Base-by-base conservation (phyloP, 768 basidiomycete genomes). In the Calvatia gigantea region DNA sequence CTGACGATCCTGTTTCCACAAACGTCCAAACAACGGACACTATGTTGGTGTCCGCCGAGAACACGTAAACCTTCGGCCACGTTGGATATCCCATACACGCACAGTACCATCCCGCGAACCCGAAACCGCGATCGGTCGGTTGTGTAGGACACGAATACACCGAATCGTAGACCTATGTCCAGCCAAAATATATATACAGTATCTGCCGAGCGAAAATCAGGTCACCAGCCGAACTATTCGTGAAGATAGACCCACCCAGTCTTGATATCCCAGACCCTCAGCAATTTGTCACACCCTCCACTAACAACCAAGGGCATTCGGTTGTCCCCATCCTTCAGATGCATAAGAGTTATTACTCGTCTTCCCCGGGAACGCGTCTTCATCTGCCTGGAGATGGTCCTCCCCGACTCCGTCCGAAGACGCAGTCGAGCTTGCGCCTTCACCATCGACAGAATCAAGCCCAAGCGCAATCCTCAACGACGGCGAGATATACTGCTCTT, bases 91-190 rank as follows among this genome's bases (percentile, higher is more conserved):
- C 96, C 96, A 99, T 0, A 97, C 91, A 1, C 93, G 79, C 35
- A 98, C 65, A 3, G 91, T 92, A 14, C 80, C 74, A 62, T 98
- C 96, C 15, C 96, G 81, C 31, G 93, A 92, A 44, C 94, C 96
- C 0, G 90, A 89, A 31, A 99, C 85, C 0, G 93, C 94, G 49
- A 96, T 80, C 0, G 96, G 94, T 9, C 91, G 80, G 35, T 87
- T 85, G 67, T 96, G 88, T 47, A 98, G 71, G 12, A 93, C 87
- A 62, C 89, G 91, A 54, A 96, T 76, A 68, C 94, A 97, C 28
- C 96, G 85, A 48, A 98, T 88, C 1, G 96, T 98, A 0, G 93
- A 91, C 0, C 84, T 83, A 70, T 98, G 96, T 0, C 95, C 96
- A 1, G 77, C 73, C 7, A 99, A 78, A 15, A 84, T 76, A 66